phyloP scores from a whole-genome alignment of 1,139 yeast species.

The Hyphopichia buzzinii region DNA sequence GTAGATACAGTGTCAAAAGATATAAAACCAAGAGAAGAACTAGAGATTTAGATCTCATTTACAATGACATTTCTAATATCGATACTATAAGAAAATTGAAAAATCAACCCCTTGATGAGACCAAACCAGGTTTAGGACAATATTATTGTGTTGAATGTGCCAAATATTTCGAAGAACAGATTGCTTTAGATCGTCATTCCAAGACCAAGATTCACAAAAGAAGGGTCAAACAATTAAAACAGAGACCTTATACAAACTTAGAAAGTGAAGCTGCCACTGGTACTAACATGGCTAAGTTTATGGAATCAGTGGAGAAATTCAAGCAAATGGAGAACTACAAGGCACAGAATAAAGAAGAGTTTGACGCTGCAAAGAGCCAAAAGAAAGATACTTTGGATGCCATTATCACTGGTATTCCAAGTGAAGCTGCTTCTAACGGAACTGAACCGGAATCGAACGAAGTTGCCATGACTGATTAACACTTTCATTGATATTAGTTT shows the following conservation, averaged over 20 bases:
- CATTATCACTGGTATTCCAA: conserved; percentile 34
- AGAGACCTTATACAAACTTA: conserved; percentile 79
- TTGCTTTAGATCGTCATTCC: conserved; percentile 69
- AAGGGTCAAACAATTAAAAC: conserved; percentile 70
- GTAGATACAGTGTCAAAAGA: conserved; percentile 73
- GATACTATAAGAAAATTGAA: conserved; percentile 63
- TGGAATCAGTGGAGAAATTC: conserved; percentile 58
- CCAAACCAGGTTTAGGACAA: conserved; percentile 91
- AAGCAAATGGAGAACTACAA: conserved; percentile 41
- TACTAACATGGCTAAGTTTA: conserved; percentile 62
- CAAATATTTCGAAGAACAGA: conserved; percentile 79
- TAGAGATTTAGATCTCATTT: conserved; percentile 81
- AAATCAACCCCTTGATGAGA: conserved; percentile 85
- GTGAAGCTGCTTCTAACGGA: conserved; percentile 8
- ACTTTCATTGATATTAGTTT: too few relatives aligned
- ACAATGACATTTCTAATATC: conserved; percentile 65
- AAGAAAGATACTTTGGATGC: conserved; percentile 44
- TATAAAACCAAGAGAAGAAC: conserved; percentile 82
- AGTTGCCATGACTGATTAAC: conserved; percentile 20
- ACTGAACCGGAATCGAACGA: conserved; percentile 11
- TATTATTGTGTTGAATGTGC: conserved; percentile 94
- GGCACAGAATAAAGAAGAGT: conserved; percentile 37
- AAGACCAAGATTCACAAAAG: conserved; percentile 82
- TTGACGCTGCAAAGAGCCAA: conserved; percentile 33
- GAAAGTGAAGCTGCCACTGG: conserved; percentile 95